phyloP scores from a whole-genome alignment of 148 eudicot species.

The Vaccinium vitisidaea region DNA sequence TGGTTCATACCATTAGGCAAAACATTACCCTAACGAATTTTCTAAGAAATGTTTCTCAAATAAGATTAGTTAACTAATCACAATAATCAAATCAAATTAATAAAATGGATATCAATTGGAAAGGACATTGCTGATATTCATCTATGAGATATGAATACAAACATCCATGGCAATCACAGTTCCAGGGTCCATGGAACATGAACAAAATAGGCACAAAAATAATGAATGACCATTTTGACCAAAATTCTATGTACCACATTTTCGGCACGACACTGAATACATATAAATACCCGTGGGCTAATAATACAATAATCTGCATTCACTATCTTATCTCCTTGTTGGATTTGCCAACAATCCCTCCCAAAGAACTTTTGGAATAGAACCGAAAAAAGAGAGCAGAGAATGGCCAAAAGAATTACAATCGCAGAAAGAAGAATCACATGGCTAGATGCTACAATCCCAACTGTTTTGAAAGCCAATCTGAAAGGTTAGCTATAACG shows the following conservation, averaged over 20 bases:
- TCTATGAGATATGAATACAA: neutral
- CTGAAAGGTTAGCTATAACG: slow-evolving; percentile 89
- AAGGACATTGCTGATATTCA: too few species aligned
- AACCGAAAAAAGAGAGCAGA: neutral
- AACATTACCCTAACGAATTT: too few species aligned
- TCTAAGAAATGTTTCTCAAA: too few species aligned
- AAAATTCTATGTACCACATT: neutral
- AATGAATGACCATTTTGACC: neutral
- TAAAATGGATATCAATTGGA: too few species aligned
- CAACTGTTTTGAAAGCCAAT: slow-evolving; percentile 51
- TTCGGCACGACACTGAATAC: neutral
- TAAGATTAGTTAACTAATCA: too few species aligned
- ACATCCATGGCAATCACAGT: neutral
- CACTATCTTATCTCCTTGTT: neutral
- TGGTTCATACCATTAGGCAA: too few species aligned
- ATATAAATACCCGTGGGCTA: neutral
- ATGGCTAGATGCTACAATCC: slow-evolving; percentile 52
- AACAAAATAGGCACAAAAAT: neutral
- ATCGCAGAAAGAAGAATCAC: neutral
- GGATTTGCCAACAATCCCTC: too few species aligned
- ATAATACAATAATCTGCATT: neutral
- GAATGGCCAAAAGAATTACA: slow-evolving; percentile 14
- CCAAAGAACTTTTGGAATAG: neutral
- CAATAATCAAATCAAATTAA: too few species aligned
- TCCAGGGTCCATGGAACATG: neutral